Evolutionary conservation across 805 yeast species (phyloP), one percentile per base, ranked within the genome.

Genomic region (Candida nonsorbophila): DNA sequence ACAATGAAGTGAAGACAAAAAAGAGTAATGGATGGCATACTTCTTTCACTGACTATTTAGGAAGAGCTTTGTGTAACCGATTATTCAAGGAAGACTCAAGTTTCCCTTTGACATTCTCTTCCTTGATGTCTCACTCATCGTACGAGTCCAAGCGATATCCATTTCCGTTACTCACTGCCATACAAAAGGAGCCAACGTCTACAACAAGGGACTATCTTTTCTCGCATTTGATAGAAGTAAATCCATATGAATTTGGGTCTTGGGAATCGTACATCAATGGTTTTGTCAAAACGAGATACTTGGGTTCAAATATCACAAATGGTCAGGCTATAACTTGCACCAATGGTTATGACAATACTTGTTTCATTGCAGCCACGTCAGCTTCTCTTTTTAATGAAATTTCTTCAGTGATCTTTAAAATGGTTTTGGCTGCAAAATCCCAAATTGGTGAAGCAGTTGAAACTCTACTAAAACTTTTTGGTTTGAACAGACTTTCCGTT

Each of bases 1-100:
- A 75, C 38, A 44, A 58, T 9, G 77, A 72, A 34, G 77, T 77
- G 1, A 53, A 72, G 20, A 48, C 68, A 2, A 77, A 79, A 39
- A 74, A 67, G 37, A 39, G 51, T 10, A 58, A 64, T 3, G 84
- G 84, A 0, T 74, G 70, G 41, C 65, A 66, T 12, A 53, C 76
- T 1, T 73, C 83, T 0, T 60, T 79, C 23, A 78, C 84, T 0
- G 85, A 79, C 43, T 78, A 77, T 42, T 75, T 83, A 81, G 84
- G 83, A 0, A 58, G 76, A 36, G 84, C 83, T 0, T 53, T 79
- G 20, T 58, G 74, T 3, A 57, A 72, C 33, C 59, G 55, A 20
- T 53, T 74, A 2, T 68, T 73, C 28, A 44, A 45, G 14, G 29
- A 46, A 7, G 47, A 57, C 5, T 36, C 62, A 18, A 38, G 57